Base-by-base conservation (phyloP, 176 grass and related monocot species). In the Canna indica region DNA sequence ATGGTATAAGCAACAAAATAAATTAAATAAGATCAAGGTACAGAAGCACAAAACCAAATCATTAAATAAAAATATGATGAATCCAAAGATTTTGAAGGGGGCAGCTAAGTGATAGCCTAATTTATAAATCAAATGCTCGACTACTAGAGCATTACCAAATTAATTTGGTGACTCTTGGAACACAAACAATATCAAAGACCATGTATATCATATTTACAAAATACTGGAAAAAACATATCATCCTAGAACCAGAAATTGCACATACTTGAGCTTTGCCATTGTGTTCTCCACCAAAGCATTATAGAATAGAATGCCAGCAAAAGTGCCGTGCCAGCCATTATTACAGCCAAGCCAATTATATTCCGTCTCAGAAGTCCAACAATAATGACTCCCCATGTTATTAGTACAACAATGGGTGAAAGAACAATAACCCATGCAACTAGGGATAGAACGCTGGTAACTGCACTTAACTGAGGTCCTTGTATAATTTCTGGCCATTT, bases 211-310 rank as follows among this genome's bases (percentile, higher is more conserved):
- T 36, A 44, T 41, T 4, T 16, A 73, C 27, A 72, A 28, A 28
- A 47, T 2, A 70, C 13, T 46, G 22, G 79, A 45, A 75, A 74
- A 72, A 78, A 31, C n/a, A 25, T 50, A 16, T 17, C 74, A 60
- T 52, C 72, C 61, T 70, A 44, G 79, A 32, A 73, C 70, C 29
- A 75, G 73, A 81, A 69, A 76, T 10, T 46, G 35, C 79, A 71
- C 86, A 65, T 99, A 99, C 94, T 93, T 82, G 90, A 99, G 80
- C 94, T 99, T 83, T 99, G 94, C 90, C 90, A 99, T 78, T 93
- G 94, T 80, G 94, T 99, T 73, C 94, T 87, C 94, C 94, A 99
- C 94, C 94, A 99, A 53, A 99, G 86, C 94, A 99, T 99, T 77
- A 99, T 93, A 76, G 94, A 99, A 82, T 99, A 99, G 75, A 99